Conservation (phyloP, 352 stramenopile species). For the Globisporangium splendens region DNA sequence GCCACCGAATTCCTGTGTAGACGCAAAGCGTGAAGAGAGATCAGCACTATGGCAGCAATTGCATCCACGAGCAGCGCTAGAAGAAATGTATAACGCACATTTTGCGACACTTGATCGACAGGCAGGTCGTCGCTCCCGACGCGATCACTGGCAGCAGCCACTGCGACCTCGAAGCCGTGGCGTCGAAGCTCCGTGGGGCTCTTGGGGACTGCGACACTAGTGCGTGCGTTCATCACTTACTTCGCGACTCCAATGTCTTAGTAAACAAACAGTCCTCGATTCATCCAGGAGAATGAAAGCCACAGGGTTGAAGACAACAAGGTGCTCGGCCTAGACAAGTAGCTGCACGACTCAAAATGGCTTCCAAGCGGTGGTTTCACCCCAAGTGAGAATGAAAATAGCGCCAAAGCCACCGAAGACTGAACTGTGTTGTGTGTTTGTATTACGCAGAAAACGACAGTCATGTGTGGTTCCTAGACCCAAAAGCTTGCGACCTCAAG, state of each 20-base stretch:
- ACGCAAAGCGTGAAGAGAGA: background rate
- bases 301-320: too few relatives aligned
- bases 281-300: too few relatives aligned
- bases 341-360: too few relatives aligned
- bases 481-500: background rate
- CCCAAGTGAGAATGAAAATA: too few relatives aligned
- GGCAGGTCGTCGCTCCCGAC: background rate
- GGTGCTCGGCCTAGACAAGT: too few relatives aligned
- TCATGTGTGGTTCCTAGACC: background rate
- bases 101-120: background rate
- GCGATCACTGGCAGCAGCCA: background rate
- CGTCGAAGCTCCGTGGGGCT: background rate
- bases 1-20: slow-evolving; percentile 60
- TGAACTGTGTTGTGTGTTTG: background rate
- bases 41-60: too few relatives aligned
- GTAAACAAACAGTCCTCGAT: too few relatives aligned
- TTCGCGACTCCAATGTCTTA: background rate
- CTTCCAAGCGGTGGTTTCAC: background rate
- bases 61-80: too few relatives aligned
- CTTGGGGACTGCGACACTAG: background rate
- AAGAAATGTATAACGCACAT: background rate
- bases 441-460: background rate
- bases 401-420: background rate
- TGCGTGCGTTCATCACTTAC: background rate
- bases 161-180: background rate